Percentiles rank a stretch among this genome's conserved stretches.
Conservation (phyloP, 345 rosid species). For the Balakata baccata region DNA sequence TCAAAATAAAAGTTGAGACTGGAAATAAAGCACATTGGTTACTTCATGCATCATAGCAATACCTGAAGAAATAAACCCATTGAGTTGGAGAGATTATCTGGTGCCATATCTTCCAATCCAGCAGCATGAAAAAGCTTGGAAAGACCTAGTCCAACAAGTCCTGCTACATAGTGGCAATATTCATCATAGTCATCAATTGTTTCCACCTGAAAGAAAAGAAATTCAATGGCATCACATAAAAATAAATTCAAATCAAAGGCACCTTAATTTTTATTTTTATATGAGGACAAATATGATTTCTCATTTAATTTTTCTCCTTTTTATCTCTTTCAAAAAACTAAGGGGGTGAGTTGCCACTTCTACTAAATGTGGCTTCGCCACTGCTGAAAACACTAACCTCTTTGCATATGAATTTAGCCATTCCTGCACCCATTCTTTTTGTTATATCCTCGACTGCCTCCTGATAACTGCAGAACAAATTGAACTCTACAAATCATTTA, state of each 20-base stretch:
- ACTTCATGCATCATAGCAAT: slow-evolving; percentile 7
- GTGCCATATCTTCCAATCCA: slow-evolving; percentile 63
- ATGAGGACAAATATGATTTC: too few relatives aligned
- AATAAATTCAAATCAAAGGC: background rate
- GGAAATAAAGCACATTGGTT: slow-evolving; percentile 6
- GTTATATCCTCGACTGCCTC: slow-evolving; percentile 81
- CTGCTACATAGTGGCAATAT: slow-evolving; percentile 97
- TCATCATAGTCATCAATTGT: slow-evolving; percentile 87
- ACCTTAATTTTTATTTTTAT: background rate
- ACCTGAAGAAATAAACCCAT: slow-evolving; percentile 99
- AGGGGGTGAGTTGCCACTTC: background rate
- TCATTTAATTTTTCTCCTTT: too few relatives aligned
- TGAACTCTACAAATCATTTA: slow-evolving; percentile 12
- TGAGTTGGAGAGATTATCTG: slow-evolving; percentile 79
- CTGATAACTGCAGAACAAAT: slow-evolving; percentile 57
- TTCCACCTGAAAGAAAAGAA: slow-evolving; percentile 61
- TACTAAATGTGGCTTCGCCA: background rate
- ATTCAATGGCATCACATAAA: slow-evolving; percentile 1
- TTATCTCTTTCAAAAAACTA: too few relatives aligned
- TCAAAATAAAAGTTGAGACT: slow-evolving; percentile 14
- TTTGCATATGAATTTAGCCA: slow-evolving; percentile 88
- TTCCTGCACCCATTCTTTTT: slow-evolving; percentile 88
- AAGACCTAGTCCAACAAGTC: slow-evolving; percentile 94
- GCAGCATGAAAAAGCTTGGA: slow-evolving; percentile 93
- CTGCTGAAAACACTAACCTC: slow-evolving; percentile 49